A percentile compares a stretch with the other conserved stretches of the same genome.
Conservation (phyloP, 2,329 filamentous ascomycete genomes). For the Xylariaceae sp. region DNA sequence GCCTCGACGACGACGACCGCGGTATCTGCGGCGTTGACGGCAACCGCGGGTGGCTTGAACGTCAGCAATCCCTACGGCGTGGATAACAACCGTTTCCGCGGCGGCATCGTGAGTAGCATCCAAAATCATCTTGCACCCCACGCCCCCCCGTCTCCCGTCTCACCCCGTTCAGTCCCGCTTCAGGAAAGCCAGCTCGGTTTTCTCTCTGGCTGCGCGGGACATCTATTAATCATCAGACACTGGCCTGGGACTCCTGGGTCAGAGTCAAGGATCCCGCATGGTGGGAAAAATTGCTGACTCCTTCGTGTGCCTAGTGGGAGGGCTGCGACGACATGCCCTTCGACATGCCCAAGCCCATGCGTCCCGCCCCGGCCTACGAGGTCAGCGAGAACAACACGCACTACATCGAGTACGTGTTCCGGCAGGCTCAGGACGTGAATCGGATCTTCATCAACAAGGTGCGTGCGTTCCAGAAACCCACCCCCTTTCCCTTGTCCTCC, state of each 20-base stretch:
- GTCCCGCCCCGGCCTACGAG: conserved; percentile 20
- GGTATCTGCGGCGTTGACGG: conserved; percentile 4
- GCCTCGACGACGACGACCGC: no score
- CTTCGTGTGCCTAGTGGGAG: no score
- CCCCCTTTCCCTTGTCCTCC: not conserved
- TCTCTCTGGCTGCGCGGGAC: no score
- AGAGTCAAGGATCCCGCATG: no score
- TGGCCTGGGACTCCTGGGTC: no score
- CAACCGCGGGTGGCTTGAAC: conserved; percentile 19
- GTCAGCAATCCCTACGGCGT: conserved; percentile 24
- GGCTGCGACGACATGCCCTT: conserved; percentile 30
- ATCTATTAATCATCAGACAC: no score
- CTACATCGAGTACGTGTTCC: conserved; percentile 28
- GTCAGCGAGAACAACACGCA: conserved; percentile 24
- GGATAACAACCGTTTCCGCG: conserved; percentile 19
- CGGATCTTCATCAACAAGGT: conserved; percentile 30
- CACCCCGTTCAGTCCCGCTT: no score
- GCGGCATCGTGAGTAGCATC: no score
- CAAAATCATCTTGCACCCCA: no score
- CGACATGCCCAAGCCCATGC: conserved; percentile 24
- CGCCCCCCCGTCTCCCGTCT: no score
- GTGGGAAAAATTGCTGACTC: no score
- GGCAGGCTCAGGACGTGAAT: conserved; percentile 28
- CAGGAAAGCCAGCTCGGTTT: no score
- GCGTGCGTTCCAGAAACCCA: conserved; percentile 1